Evolutionary conservation across 2,329 filamentous ascomycete genomes (phyloP).

Genomic region (Chaetomium olivaceum): DNA sequence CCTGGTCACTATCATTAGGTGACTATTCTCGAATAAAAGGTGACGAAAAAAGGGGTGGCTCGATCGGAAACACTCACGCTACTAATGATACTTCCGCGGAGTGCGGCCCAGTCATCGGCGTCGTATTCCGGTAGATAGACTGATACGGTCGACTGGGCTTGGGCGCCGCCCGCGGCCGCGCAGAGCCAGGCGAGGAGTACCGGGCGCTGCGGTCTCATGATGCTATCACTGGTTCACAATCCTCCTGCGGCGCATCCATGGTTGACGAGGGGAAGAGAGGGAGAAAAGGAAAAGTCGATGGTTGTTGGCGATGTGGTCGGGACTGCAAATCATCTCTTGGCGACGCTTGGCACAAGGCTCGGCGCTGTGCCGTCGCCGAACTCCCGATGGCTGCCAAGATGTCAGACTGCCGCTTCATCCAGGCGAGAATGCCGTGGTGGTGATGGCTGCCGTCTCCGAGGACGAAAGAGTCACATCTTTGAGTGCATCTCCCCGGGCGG

Average conservation of each 20-base stretch:
- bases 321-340: conserved; percentile 23
- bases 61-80: conserved; percentile 40
- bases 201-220: conserved; percentile 22
- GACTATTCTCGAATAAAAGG: background rate
- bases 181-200: conserved; percentile 20
- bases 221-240: conserved; percentile 7
- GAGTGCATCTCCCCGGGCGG: background rate
- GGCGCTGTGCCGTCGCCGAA: conserved; percentile 21
- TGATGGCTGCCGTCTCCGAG: background rate
- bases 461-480: background rate
- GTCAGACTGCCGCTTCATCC: conserved; percentile 3
- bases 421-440: background rate
- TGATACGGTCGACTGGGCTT: conserved; percentile 42
- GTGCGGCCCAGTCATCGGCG: conserved; percentile 45
- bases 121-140: conserved; percentile 49
- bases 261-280: background rate
- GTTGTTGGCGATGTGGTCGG: conserved; percentile 13
- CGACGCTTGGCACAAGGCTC: conserved; percentile 20
- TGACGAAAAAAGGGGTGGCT: background rate
- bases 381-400: conserved; percentile 10
- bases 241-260: conserved; percentile 11
- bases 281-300: conserved; percentile 5
- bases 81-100: conserved; percentile 49
- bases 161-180: conserved; percentile 18
- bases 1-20: conserved; percentile 34